Percentiles rank a stretch among this genome's conserved stretches.
phyloP scores from a whole-genome alignment of 306 rosid species.

The Malus asiatica region DNA sequence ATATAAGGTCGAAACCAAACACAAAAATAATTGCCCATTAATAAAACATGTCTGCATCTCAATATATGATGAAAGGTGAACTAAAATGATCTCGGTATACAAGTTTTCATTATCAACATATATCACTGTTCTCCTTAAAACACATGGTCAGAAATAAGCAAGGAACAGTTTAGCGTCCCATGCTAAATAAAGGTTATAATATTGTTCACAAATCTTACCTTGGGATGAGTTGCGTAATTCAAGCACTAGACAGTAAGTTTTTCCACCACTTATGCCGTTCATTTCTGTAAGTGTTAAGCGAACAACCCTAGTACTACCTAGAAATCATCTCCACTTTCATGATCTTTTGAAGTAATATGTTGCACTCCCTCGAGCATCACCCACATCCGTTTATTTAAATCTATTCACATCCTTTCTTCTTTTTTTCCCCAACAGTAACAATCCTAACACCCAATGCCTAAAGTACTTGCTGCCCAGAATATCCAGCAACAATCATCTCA shows the following conservation, averaged over 20 bases:
- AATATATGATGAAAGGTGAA: neutral
- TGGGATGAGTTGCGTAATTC: neutral
- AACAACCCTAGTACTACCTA: neutral
- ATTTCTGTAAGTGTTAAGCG: neutral
- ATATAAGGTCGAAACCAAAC: neutral
- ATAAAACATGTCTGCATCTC: neutral
- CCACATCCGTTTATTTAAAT: neutral
- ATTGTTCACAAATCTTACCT: neutral
- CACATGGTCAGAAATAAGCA: neutral
- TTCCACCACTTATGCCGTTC: neutral
- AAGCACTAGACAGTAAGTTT: neutral
- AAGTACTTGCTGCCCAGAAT: neutral
- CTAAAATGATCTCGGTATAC: neutral
- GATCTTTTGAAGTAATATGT: neutral
- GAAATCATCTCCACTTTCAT: neutral
- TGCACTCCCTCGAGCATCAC: neutral
- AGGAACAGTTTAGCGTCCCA: neutral
- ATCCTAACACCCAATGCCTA: neutral
- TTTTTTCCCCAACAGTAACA: neutral
- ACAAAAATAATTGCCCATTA: neutral
- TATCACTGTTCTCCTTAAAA: neutral
- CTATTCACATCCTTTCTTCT: neutral
- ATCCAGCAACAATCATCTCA: neutral
- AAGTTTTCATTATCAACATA: neutral
- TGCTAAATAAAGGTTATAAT: neutral